Percentiles rank a stretch among this genome's conserved stretches.
Conservation (phyloP, 2,329 filamentous ascomycete species). For the Verticillium zaregamsianum region DNA sequence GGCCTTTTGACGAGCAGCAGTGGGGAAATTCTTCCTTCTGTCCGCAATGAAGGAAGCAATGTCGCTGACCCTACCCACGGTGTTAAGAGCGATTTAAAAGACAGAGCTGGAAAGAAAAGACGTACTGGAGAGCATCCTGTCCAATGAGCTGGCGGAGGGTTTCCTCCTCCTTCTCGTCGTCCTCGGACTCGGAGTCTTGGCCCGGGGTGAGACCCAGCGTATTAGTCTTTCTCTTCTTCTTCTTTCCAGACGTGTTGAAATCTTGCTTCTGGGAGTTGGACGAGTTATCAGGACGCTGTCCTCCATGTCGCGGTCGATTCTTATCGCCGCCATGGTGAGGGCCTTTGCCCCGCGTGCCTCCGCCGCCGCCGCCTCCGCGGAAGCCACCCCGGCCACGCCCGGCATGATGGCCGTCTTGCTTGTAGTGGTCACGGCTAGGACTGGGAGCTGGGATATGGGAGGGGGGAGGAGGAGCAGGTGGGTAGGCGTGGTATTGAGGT, state of each 20-base stretch:
- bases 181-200: conserved; percentile 59
- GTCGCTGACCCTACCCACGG: conserved; percentile 56
- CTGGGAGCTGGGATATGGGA: conserved; percentile 14
- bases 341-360: conserved; percentile 12
- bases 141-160: conserved; percentile 52
- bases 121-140: conserved; percentile 52
- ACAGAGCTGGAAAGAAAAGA: background rate
- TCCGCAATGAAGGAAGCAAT: conserved; percentile 78
- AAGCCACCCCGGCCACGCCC: conserved; percentile 19
- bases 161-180: conserved; percentile 70
- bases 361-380: conserved; percentile 30
- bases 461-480: conserved; percentile 33
- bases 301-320: conserved; percentile 24
- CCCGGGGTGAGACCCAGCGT: conserved; percentile 68
- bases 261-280: conserved; percentile 16
- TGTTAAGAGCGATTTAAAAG: background rate
- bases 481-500: conserved; percentile 29
- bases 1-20: conserved; percentile 62
- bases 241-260: conserved; percentile 40
- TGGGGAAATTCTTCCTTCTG: conserved; percentile 76
- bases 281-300: conserved; percentile 12
- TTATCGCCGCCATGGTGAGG: conserved; percentile 34
- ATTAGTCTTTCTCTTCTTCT: conserved; percentile 70
- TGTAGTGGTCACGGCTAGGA: conserved; percentile 27
- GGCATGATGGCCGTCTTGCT: conserved; percentile 23